Conservation (phyloP, 1,284 basidiomycete species). For the Ganoderma sp. region DNA sequence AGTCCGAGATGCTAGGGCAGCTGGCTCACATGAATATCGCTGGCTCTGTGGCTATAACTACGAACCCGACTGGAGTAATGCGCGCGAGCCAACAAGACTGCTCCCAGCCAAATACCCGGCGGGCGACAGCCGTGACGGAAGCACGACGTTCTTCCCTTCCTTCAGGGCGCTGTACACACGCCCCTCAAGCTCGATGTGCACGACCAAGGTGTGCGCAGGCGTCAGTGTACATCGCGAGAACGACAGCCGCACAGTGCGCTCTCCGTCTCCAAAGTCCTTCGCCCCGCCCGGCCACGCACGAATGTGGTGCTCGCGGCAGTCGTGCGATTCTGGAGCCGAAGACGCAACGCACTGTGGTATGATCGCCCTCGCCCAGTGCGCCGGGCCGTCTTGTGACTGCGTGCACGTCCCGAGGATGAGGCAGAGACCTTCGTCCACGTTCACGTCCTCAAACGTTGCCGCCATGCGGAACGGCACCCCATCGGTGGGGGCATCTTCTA, state of each 20-base stretch:
- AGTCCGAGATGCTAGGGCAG: too few relatives aligned
- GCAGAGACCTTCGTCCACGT: neutral
- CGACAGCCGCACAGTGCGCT: conserved; percentile 10
- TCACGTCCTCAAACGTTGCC: neutral
- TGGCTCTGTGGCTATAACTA: too few relatives aligned
- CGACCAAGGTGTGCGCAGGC: neutral
- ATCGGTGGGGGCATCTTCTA: too few relatives aligned
- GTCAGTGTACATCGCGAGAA: conserved; percentile 6
- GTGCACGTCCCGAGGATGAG: conserved; percentile 9
- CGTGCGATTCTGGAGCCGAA: conserved; percentile 1
- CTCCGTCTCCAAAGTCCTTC: conserved; percentile 11
- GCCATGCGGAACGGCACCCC: neutral
- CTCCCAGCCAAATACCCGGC: too few relatives aligned
- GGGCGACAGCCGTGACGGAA: neutral
- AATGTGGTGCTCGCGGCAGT: conserved; percentile 10
- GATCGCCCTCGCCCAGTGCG: conserved; percentile 8
- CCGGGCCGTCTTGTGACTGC: neutral
- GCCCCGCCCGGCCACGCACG: conserved; percentile 3
- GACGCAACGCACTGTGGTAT: too few relatives aligned
- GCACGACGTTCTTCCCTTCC: neutral
- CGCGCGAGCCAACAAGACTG: too few relatives aligned
- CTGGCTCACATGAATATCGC: too few relatives aligned
- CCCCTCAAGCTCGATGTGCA: conserved; percentile 9
- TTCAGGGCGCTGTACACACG: neutral
- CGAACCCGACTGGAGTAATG: too few relatives aligned